Conservation (phyloP, 116 monocot species). For the Papilionanthe hybrid region DNA sequence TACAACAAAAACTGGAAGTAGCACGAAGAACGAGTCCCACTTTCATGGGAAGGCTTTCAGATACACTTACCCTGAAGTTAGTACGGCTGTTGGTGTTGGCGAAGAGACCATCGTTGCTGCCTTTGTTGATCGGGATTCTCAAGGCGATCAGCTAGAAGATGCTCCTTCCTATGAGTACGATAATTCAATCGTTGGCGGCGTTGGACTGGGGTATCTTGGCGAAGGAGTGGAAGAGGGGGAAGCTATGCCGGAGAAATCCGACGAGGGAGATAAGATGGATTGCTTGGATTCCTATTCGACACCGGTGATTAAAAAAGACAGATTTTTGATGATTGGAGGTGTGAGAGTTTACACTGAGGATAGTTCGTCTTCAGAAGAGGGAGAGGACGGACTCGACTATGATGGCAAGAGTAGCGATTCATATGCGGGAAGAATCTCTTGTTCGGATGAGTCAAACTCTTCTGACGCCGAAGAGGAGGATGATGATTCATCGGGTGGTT, state of each 20-base stretch:
- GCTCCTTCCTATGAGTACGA: constrained; percentile 33
- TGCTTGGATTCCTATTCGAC: constrained; percentile 12
- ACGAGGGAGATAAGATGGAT: constrained; percentile 13
- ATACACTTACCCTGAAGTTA: constrained; percentile 16
- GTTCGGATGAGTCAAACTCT: constrained; percentile 12
- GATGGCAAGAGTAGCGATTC: constrained; percentile 5
- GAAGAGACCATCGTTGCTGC: constrained; percentile 11
- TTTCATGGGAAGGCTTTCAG: constrained; percentile 7
- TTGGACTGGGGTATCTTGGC: constrained; percentile 44
- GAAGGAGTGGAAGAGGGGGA: constrained; percentile 16
- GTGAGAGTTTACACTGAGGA: constrained; percentile 76
- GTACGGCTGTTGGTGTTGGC: constrained; percentile 6
- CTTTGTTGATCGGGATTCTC: constrained; percentile 20
- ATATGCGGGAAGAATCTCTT: not conserved
- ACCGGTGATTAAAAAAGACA: constrained; percentile 24
- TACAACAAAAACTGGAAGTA: not conserved
- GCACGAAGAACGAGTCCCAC: not conserved
- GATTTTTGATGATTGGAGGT: constrained; percentile 62
- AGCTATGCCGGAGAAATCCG: not conserved
- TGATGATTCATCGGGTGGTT: constrained; percentile 17
- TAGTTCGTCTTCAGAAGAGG: constrained; percentile 59
- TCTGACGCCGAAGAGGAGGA: constrained; percentile 29
- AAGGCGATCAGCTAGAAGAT: not conserved
- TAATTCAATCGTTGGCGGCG: constrained; percentile 18
- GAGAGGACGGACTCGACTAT: constrained; percentile 8